A percentile compares a stretch with the other conserved stretches of the same genome.
phyloP scores from a whole-genome alignment of 2,329 filamentous ascomycete species.

The Beauveria rudraprayagi region DNA sequence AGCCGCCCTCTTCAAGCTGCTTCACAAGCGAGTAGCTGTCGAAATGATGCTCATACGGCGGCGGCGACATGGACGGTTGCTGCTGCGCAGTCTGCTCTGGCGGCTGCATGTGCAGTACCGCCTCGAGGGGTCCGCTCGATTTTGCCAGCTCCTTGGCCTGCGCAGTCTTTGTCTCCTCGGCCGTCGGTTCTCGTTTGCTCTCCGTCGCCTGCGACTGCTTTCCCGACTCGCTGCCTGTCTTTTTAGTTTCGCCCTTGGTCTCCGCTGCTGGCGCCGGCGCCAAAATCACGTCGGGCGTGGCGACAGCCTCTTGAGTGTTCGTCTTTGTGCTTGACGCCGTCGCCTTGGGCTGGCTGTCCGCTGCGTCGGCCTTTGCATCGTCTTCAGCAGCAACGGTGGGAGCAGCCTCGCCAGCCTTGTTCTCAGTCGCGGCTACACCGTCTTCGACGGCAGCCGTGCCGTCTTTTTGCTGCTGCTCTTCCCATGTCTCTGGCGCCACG shows the following conservation, averaged over 20 bases:
- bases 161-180: conserved; percentile 20
- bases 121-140: conserved; percentile 42
- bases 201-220: not conserved
- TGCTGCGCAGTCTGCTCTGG: conserved; percentile 34
- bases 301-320: not conserved
- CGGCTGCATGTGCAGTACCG: conserved; percentile 39
- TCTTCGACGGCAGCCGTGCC: not conserved
- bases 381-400: not conserved
- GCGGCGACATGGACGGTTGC: conserved; percentile 60
- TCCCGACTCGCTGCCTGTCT: not conserved
- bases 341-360: not conserved
- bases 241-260: not conserved
- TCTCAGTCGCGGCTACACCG: not conserved
- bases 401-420: not conserved
- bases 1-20: conserved; percentile 66
- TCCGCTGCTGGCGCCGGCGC: not conserved
- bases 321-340: not conserved
- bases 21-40: conserved; percentile 87
- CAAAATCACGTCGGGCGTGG: conserved; percentile 1
- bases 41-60: conserved; percentile 90
- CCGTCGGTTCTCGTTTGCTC: conserved; percentile 6
- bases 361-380: conserved; percentile 10
- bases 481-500: conserved; percentile 41
- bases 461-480: conserved; percentile 13
- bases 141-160: conserved; percentile 29